These are phyloP conservation scores for Leucaena leucocephala DNA, from an alignment of 306 rosid genomes.

Conservation along the genomic window DNA sequence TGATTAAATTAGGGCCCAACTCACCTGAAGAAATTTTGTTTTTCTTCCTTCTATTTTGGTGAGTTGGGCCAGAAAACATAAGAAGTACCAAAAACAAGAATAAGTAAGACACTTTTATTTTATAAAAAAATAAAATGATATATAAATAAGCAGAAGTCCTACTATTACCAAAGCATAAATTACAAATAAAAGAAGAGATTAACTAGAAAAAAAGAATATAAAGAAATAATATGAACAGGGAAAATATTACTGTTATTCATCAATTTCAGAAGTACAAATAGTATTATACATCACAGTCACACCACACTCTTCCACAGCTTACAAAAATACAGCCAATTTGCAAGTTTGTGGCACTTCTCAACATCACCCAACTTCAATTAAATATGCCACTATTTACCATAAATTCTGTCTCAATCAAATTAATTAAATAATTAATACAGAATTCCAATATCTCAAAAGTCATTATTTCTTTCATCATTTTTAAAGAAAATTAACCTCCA, in stretches of 20 bases:
- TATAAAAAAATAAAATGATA: no score
- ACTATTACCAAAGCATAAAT: no score
- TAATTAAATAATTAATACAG: background rate
- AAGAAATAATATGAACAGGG: background rate
- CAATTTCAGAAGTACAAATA: background rate
- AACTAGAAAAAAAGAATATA: no score
- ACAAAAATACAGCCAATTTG: constrained; percentile 43
- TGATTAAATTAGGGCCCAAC: no score
- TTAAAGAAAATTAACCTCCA: background rate
- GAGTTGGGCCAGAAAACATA: no score
- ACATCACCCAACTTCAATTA: constrained; percentile 24
- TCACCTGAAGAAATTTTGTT: no score
- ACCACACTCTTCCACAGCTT: constrained; percentile 52
- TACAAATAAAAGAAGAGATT: no score
- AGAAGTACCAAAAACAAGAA: no score
- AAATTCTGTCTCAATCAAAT: background rate
- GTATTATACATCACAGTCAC: background rate
- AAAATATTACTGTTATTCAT: background rate
- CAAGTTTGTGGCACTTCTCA: constrained; percentile 39
- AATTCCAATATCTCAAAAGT: background rate
- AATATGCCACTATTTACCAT: background rate
- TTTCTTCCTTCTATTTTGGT: no score
- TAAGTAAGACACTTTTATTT: no score
- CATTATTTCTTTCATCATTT: background rate
- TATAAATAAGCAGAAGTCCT: no score